Evolutionary conservation across 1,284 basidiomycete genomes (phyloP).

Genomic region (Wallemia hederae): DNA sequence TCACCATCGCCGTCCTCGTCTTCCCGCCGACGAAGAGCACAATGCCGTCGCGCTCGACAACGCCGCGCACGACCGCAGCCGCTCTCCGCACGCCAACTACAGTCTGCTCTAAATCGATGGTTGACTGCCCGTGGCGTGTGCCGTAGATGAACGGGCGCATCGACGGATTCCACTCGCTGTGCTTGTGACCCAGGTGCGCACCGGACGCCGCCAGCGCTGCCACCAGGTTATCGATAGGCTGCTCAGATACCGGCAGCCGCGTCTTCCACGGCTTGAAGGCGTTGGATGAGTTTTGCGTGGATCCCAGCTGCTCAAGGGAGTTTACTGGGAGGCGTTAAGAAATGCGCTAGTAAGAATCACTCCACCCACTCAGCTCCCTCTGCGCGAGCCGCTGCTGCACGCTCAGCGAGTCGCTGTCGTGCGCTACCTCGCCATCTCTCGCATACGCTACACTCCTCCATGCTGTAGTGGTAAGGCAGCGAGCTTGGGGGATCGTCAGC

Average conservation of each 20-base stretch:
- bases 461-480: background rate
- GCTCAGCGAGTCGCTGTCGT: background rate
- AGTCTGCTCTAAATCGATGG: constrained; percentile 88
- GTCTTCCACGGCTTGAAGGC: background rate
- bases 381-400: background rate
- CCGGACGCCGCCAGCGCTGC: constrained; percentile 75
- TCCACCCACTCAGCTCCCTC: background rate
- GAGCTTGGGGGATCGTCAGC: background rate
- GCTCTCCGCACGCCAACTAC: constrained; percentile 71
- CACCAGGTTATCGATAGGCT: constrained; percentile 35
- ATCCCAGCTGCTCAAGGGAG: background rate
- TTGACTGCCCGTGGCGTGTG: constrained; percentile 55
- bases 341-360: background rate
- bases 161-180: constrained; percentile 51
- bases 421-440: background rate
- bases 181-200: constrained; percentile 74
- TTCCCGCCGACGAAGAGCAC: constrained; percentile 52
- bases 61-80: constrained; percentile 51
- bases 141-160: constrained; percentile 89
- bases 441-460: background rate
- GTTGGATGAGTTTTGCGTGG: background rate
- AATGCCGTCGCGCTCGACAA: constrained; percentile 52
- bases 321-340: background rate
- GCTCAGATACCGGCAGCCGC: background rate
- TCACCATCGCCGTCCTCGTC: constrained; percentile 8